Evolutionary conservation across 495 filamentous ascomycete species (phyloP), one percentile per base, ranked within the genome.

Genomic region (Aspergillus coremiiformis): DNA sequence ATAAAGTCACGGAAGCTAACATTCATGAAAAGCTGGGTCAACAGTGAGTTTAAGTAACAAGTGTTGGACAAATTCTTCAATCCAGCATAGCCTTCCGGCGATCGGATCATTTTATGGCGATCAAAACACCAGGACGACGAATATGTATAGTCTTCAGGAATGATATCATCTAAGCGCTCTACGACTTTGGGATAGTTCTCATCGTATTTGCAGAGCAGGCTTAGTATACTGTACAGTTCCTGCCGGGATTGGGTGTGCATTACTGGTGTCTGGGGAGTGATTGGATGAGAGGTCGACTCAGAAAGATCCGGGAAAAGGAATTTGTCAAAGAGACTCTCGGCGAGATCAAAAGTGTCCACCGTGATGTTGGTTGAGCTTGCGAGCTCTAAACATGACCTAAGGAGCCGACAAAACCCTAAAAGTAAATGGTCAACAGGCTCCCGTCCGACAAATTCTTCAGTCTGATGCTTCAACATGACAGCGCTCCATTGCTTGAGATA

Each of bases 1-100:
- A 97, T 87, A 67, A 96, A 95, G 29, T 82, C 78, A 11, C 93
- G 82, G 58, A 99, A 96, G 22, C 80, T 78, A 30, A 87, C 67
- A 61, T 99, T 97, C 91, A 96, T 96, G 73, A 94, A 99, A 1
- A 99, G 83, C 62, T 97, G 94, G 1, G 90, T 93, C 54, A 97
- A 80, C 4, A 99, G 75, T 0, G 93, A 97, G 68, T 97, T 97
- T 66, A 97, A 76, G 63, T 99, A 99, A 71, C 93, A 99, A 6
- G 93, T 97, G 62, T 96, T 96, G 5, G 90, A 92, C 2, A 97
- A 78, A 61, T 99, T 99, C 52, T 74, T 78, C 2, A 99, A 67
- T 3, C 93, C 93, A 15, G 87, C 82, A 60, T 94, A 92, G 22
- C 88, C 88, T 37, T 84, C 84, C 12, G 79, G 65, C 1, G 88